Percentiles rank a stretch among this genome's conserved stretches.
phyloP scores from a whole-genome alignment of 352 stramenopile genomes.

The Phytophthora tubulina region DNA sequence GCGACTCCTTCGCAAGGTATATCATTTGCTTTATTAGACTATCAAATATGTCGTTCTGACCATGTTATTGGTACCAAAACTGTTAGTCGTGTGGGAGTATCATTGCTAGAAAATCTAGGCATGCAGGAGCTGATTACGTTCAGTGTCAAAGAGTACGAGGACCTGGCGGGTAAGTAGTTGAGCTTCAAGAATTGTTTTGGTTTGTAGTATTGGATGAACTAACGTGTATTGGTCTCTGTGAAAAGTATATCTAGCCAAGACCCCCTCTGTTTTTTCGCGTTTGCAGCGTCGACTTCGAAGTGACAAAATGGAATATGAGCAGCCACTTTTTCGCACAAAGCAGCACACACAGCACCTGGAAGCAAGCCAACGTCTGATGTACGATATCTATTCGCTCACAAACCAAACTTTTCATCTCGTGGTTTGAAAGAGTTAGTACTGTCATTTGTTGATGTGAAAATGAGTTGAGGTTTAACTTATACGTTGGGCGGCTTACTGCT shows the following conservation, averaged over 20 bases:
- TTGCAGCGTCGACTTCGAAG: conserved; percentile 39
- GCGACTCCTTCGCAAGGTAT: conserved; percentile 68
- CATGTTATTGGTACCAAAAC: background rate
- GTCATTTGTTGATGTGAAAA: background rate
- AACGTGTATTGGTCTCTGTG: background rate
- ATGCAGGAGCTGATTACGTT: conserved; percentile 50
- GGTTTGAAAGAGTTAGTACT: conserved; percentile 18
- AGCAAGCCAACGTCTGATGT: conserved; percentile 51
- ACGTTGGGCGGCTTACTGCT: conserved; percentile 20
- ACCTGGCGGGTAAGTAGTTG: conserved; percentile 52
- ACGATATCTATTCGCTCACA: conserved; percentile 38
- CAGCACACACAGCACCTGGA: conserved; percentile 51
- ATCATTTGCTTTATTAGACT: background rate
- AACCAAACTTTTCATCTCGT: conserved; percentile 44
- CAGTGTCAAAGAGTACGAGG: conserved; percentile 59
- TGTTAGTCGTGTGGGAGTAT: conserved; percentile 60
- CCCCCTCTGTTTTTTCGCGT: conserved; percentile 19
- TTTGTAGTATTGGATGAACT: background rate
- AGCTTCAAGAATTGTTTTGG: background rate
- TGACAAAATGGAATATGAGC: conserved; percentile 5
- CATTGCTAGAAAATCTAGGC: conserved; percentile 51
- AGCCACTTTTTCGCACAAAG: conserved; percentile 52
- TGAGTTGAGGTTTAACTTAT: conserved; percentile 33
- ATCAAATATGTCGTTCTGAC: background rate
- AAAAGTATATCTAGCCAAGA: conserved; percentile 50